Base-by-base conservation (phyloP, 768 basidiomycete genomes). In the Lactarius quietus region DNA sequence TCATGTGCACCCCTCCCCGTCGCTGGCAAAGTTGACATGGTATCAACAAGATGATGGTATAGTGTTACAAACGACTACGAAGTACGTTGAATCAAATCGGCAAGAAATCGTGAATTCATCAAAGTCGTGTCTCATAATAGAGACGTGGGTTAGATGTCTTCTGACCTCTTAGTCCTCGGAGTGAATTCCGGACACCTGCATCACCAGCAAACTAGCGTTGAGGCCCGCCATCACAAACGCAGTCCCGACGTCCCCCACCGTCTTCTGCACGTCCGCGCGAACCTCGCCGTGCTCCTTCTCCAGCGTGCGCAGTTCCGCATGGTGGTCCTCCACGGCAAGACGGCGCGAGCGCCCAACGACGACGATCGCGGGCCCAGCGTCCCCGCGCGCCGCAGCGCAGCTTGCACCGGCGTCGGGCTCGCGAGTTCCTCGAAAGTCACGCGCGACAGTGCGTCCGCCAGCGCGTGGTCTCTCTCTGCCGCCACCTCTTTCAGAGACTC, bases 211-310 rank as follows among this genome's bases (percentile, higher is more conserved):
- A 23, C 85, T 89, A 51, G 81, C 78, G 39, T 82, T 83, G 58
- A 80, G 78, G 1, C 83, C 84, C 7, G 85, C 79, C 3, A 87
- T 78, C 15, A 94, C 84, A 73, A 95, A 84, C 53, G 87, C 87
- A 45, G 88, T 84, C 3, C 86, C 91, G 20, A 92, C 87, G 73
- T 95, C 92, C 3, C 95, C 95, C 29, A 96, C 80, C 26, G 94
- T 93, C 78, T 90, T 89, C 73, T 82, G 80, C 65, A 94, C 84
- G 72, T 92, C 90, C 4, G 79, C 72, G 0, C 83, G 82, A 5
- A 88, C 79, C 33, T 72, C 70, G 5, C 81, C 84, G 68, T 87
- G 80, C 68, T 85, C 82, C 20, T 83, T 80, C 73, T 87, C 78
- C 26, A 94, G 68, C 51, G 79, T 77, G 68, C 84, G 85, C 62